These are phyloP conservation scores for Francoa sonchifolia DNA, from an alignment of 441 rosid genomes.

Conservation along the genomic window DNA sequence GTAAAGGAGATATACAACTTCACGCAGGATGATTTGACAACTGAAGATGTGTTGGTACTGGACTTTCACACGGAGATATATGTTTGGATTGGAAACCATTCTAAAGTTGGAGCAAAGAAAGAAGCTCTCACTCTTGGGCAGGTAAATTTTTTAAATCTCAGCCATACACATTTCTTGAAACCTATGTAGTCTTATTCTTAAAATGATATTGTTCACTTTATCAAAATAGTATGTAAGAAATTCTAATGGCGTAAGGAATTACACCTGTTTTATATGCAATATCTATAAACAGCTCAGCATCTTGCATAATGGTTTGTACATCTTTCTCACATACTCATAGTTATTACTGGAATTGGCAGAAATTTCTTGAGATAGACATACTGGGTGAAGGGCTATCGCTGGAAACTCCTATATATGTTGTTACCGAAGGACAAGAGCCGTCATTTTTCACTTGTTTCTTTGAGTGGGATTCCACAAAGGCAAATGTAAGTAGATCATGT, in stretches of 20 bases:
- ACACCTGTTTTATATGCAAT: neutral
- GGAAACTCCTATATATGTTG: constrained; percentile 60
- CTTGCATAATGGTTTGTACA: constrained; percentile 1
- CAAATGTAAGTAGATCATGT: constrained; percentile 48
- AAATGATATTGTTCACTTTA: too few species aligned
- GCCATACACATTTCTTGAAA: too few species aligned
- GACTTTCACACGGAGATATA: constrained; percentile 62
- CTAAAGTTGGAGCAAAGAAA: constrained; percentile 42
- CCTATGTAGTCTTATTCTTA: too few species aligned
- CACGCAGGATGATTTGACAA: constrained; percentile 81
- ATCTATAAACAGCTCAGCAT: constrained; percentile 2
- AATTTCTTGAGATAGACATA: constrained; percentile 60
- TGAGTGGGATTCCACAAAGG: constrained; percentile 68
- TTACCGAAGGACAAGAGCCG: constrained; percentile 76
- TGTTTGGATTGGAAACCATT: constrained; percentile 76
- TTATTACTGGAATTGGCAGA: constrained; percentile 33
- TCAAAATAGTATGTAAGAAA: too few species aligned
- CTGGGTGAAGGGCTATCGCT: constrained; percentile 39
- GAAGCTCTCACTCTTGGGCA: constrained; percentile 51
- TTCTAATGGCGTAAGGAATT: neutral
- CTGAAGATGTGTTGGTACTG: constrained; percentile 70
- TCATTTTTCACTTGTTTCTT: constrained; percentile 71
- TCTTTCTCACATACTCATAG: neutral
- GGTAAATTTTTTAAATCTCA: too few species aligned
- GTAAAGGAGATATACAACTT: constrained; percentile 78